A percentile compares a stretch with the other conserved stretches of the same genome.
These are phyloP conservation scores for Pseudoneurospora amorphoporcata DNA, from an alignment of 495 filamentous ascomycete genomes.

Conservation along the genomic window DNA sequence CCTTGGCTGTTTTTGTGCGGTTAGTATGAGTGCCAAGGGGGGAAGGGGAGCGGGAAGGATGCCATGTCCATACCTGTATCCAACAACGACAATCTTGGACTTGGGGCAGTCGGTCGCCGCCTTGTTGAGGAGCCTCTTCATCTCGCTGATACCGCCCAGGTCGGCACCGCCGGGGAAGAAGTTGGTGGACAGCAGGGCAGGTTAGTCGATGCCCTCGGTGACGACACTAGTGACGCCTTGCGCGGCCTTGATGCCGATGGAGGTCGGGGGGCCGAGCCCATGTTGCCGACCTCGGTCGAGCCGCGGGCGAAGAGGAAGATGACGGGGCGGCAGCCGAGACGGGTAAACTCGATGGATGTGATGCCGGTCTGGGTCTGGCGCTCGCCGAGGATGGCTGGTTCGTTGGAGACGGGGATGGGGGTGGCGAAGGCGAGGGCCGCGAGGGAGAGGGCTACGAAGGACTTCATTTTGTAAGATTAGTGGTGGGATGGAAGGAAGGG, in stretches of 20 bases:
- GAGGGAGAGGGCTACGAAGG: not conserved
- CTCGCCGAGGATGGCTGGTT: not conserved
- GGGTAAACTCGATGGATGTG: conserved; percentile 34
- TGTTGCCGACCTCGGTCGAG: conserved; percentile 34
- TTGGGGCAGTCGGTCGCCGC: conserved; percentile 25
- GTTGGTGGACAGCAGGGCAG: conserved; percentile 26
- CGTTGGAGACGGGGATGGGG: not conserved
- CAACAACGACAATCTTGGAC: conserved; percentile 29
- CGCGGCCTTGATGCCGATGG: conserved; percentile 17
- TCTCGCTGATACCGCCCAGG: conserved; percentile 23
- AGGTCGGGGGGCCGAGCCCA: conserved; percentile 31
- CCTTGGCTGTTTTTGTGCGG: conserved; percentile 31
- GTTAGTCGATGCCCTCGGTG: conserved; percentile 31
- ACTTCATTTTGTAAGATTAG: not conserved
- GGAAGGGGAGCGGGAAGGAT: not conserved
- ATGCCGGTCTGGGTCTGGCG: conserved; percentile 8
- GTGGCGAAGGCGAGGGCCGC: not conserved
- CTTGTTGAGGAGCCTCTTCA: conserved; percentile 21
- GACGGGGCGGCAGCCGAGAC: conserved; percentile 33
- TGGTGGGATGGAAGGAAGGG: too few species aligned
- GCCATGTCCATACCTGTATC: conserved; percentile 19
- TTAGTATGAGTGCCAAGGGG: not conserved
- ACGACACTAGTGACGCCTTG: conserved; percentile 20
- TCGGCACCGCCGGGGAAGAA: conserved; percentile 23
- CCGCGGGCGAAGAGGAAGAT: conserved; percentile 42